A percentile compares a stretch with the other conserved stretches of the same genome.
phyloP scores from a whole-genome alignment of 2,329 filamentous ascomycete genomes.

The Huntiella abstrusa region DNA sequence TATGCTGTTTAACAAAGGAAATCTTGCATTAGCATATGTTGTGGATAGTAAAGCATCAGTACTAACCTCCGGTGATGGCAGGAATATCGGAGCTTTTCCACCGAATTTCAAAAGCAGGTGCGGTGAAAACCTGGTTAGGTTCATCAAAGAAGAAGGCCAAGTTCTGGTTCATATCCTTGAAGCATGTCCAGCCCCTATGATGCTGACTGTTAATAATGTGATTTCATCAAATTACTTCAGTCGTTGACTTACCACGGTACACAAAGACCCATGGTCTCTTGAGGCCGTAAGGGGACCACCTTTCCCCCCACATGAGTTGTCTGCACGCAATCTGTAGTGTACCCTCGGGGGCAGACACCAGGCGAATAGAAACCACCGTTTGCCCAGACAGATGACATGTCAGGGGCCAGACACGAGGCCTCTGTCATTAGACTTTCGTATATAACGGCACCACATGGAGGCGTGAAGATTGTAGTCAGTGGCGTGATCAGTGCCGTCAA shows the following conservation, averaged over 20 bases:
- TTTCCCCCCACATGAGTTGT: conserved; percentile 10
- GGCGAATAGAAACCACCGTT: conserved; percentile 17
- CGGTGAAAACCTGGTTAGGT: conserved; percentile 15
- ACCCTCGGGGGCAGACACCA: conserved; percentile 17
- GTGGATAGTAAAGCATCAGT: not conserved
- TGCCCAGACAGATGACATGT: conserved; percentile 14
- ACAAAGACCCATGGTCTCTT: conserved; percentile 17
- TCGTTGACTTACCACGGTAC: conserved; percentile 14
- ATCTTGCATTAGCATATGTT: not conserved
- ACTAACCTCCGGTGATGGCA: conserved; percentile 1
- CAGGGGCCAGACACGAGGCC: conserved; percentile 6
- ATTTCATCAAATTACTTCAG: not conserved
- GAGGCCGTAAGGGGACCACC: conserved; percentile 13
- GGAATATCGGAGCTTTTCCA: conserved; percentile 15
- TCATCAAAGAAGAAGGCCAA: conserved; percentile 13
- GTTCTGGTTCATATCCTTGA: conserved; percentile 13
- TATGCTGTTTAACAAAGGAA: too few relatives aligned
- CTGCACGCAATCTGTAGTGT: conserved; percentile 15
- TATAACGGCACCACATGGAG: conserved; percentile 7
- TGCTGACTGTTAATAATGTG: not conserved
- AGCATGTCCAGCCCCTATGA: conserved; percentile 8
- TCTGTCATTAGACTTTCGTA: conserved; percentile 1
- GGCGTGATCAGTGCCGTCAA: conserved; percentile 4
- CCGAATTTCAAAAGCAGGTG: conserved; percentile 17
- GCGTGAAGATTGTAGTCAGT: conserved; percentile 7